Base-by-base conservation (phyloP, 2,329 filamentous ascomycete species). In the Teratosphaeria destructans region DNA sequence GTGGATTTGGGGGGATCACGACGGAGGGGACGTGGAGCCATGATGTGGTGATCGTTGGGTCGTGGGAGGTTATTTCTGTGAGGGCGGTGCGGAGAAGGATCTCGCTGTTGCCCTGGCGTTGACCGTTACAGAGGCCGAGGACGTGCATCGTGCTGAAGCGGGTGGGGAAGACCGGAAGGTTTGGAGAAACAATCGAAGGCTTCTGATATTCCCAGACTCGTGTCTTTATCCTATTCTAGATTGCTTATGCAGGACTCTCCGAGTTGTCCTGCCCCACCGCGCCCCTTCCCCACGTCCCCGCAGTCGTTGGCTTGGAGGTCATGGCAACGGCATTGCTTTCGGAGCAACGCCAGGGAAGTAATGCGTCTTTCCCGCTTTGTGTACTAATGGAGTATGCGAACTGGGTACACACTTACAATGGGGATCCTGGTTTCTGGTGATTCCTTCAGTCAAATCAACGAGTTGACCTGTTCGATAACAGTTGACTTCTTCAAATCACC, bases 121-220 rank as follows among this genome's bases (percentile, higher is more conserved):
- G 56, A 7, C 58, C 60, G 27, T 62, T 62, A 39, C 49, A 55
- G 19, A 62, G 53, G 29, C 60, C 60, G 2, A 62, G 60, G 4
- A 62, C 60, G 54, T 62, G 58, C 60, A 62, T 62, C n/a, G 12
- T 60, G 34, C 70, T n/a, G 5, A 10, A n/a, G 8, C 3, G 19
- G 3, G n/a, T 11, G n/a, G 6, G 10, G 16, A 23, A 16, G 5
- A 19, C 6, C 8, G n/a, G 43, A 16, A 43, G 11, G 37, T 5
- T 2, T 16, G 16, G 7, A 43, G 37, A n/a, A 43, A 2, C 16
- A 14, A 10, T 43, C 16, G 37, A 43, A 4, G 12, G 37, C 12
- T 14, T 11, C 16, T 14, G 16, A n/a, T 23, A 23, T 23, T 23
- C 23, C 23, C 23, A 23, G 23, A 23, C 23, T 23, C 37, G 14